phyloP scores from a whole-genome alignment of 768 basidiomycete species.

The Lactarius tabidus region DNA sequence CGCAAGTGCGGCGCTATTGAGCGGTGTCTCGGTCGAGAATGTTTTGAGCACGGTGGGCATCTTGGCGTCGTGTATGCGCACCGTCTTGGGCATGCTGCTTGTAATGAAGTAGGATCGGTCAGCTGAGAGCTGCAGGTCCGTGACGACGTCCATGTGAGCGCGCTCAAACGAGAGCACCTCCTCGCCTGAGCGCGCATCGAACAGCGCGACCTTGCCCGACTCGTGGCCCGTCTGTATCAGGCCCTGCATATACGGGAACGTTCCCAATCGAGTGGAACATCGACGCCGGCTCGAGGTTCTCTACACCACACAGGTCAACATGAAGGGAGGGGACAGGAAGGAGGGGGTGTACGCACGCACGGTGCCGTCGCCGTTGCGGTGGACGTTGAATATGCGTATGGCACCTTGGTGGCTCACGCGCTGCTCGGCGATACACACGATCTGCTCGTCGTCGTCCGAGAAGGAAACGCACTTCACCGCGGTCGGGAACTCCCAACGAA shows the following conservation, averaged over 20 bases:
- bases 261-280: conserved; percentile 88
- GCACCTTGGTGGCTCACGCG: conserved; percentile 91
- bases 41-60: conserved; percentile 90
- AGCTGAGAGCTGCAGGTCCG: conserved; percentile 86
- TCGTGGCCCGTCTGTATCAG: conserved; percentile 93
- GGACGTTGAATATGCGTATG: conserved; percentile 86
- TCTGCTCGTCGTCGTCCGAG: conserved; percentile 84
- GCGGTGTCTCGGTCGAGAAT: conserved; percentile 86
- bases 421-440: conserved; percentile 98
- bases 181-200: conserved; percentile 83
- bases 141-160: too few relatives aligned
- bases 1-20: conserved; percentile 90
- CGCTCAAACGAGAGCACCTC: conserved; percentile 81
- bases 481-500: conserved; percentile 98
- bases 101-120: conserved; percentile 96
- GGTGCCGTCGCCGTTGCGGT: conserved; percentile 73
- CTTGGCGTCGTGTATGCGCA: conserved; percentile 89
- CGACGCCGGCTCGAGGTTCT: conserved; percentile 66
- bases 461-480: conserved; percentile 96
- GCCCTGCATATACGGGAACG: conserved; percentile 63
- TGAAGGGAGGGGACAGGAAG: background rate
- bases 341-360: conserved; percentile 59
- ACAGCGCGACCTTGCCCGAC: conserved; percentile 92
- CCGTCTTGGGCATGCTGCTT: conserved; percentile 94
- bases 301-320: too few relatives aligned